phyloP scores from a whole-genome alignment of 495 filamentous ascomycete species.

The Xylaria acuta region DNA sequence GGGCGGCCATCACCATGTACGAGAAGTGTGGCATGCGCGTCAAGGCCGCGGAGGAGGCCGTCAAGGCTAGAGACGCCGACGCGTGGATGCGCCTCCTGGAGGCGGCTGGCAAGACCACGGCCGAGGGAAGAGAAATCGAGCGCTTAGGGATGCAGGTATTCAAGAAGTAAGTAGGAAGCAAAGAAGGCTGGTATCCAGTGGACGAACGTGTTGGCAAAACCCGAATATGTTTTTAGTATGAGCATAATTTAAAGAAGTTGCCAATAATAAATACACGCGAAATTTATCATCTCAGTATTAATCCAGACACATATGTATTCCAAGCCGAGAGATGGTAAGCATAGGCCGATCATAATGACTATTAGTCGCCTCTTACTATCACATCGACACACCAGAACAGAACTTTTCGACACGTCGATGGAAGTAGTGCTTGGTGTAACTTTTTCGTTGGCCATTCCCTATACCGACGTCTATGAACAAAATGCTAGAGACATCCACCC shows the following conservation, averaged over 20 bases:
- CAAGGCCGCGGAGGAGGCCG: conserved; percentile 91
- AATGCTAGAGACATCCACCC: conserved; percentile 26
- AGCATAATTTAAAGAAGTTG: not conserved
- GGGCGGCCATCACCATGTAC: conserved; percentile 88
- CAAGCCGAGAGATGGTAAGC: not conserved
- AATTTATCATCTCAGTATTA: not conserved
- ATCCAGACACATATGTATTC: not conserved
- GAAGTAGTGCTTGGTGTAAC: conserved; percentile 8
- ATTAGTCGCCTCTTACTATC: not conserved
- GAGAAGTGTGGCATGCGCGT: conserved; percentile 91
- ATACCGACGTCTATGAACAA: conserved; percentile 32
- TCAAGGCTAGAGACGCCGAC: conserved; percentile 78
- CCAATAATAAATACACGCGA: not conserved
- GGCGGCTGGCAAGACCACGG: conserved; percentile 49
- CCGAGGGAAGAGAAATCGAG: conserved; percentile 56
- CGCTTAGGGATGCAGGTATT: conserved; percentile 49
- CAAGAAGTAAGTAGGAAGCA: conserved; percentile 41
- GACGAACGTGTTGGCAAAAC: not conserved
- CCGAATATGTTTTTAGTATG: not conserved
- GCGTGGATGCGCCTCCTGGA: conserved; percentile 56
- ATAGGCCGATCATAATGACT: not conserved
- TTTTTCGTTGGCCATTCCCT: conserved; percentile 26
- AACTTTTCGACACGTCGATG: not conserved
- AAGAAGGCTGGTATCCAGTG: too few species aligned
- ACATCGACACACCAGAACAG: not conserved